Base-by-base conservation (phyloP, 225 moss, liverwort and hornwort genomes). In the Pseudisothecium myosuroides region DNA sequence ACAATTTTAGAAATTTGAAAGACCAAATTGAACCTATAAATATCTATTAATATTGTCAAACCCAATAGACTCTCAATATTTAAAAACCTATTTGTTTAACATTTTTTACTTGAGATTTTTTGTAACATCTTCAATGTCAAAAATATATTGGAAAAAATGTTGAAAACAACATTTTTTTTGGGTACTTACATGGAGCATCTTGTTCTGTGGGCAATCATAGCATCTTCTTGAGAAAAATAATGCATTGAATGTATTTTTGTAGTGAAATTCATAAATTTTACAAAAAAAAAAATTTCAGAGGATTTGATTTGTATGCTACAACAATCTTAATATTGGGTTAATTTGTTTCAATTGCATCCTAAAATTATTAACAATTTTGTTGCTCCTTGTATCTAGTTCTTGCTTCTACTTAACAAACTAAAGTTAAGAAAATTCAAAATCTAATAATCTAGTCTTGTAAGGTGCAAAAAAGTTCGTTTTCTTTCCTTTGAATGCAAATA, bases 321-420 rank as follows among this genome's bases (percentile, higher is more conserved):
- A 72, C 0, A 17, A 28, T 73, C 2, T 23, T 69, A 7, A 1
- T 14, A 69, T 8, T 45, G 10, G 2, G 1, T 45, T 28, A 45
- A 45, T 47, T 45, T 45, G 3, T 45, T 45, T 45, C 0, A 73
- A 14, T 17, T 73, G 6, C 17, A 29, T 29, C 2, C 18, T 29
- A 17, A 73, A 47, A 29, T 1, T 17, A 45, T 17, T 3, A 17
- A 45, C 6, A 10, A 45, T 28, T 43, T 1, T 17, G 0, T 28
- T 16, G 10, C 1, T 16, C 9, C 1, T 17, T 9, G 5, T 15
- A 27, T 43, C 0, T 0, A 14, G 0, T 72, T 28, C 11, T 0
- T 22, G 2, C 1, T 22, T n/a, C 4, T 4, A 21, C 2, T 67
- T n/a, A 21, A 67, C 0, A 4, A 67, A 21, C 2, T 12, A 67